Evolutionary conservation across 305 asterid species (phyloP).

Genomic region (Solanum aculeatissimum): DNA sequence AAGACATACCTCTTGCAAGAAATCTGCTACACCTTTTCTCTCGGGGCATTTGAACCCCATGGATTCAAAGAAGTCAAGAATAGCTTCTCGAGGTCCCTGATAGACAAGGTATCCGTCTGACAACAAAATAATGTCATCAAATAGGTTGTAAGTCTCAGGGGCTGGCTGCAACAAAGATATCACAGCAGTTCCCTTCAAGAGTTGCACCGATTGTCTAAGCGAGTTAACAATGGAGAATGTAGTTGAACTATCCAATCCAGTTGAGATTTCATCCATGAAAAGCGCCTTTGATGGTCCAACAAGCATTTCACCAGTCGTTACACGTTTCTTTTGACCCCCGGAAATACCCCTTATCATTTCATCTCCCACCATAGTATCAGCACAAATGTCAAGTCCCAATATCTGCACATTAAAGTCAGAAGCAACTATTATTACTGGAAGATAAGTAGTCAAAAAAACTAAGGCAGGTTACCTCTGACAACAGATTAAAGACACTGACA

Average conservation of each 20-base stretch:
- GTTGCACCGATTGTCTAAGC: conserved; percentile 21
- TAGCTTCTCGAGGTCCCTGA: conserved; percentile 32
- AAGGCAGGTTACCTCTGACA: background rate
- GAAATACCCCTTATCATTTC: conserved; percentile 46
- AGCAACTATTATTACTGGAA: background rate
- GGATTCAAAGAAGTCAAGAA: conserved; percentile 28
- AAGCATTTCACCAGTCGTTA: conserved; percentile 43
- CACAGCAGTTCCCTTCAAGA: conserved; percentile 31
- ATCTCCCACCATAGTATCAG: conserved; percentile 51
- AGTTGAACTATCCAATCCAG: conserved; percentile 41
- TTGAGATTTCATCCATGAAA: conserved; percentile 44
- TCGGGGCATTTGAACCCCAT: conserved; percentile 38
- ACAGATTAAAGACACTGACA: background rate
- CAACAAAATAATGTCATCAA: conserved; percentile 32
- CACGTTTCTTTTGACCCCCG: conserved; percentile 51
- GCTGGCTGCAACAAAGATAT: conserved; percentile 46
- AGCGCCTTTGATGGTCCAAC: conserved; percentile 41
- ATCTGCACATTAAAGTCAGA: conserved; percentile 1
- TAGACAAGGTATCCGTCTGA: conserved; percentile 35
- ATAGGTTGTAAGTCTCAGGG: conserved; percentile 34
- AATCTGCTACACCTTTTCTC: conserved; percentile 37
- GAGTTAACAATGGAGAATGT: conserved; percentile 28
- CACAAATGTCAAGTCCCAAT: conserved; percentile 42
- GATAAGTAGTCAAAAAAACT: background rate
- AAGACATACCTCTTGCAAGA: conserved; percentile 23